Conservation (phyloP, 192 early-diverging fungal species). For the Coemansia sp. region DNA sequence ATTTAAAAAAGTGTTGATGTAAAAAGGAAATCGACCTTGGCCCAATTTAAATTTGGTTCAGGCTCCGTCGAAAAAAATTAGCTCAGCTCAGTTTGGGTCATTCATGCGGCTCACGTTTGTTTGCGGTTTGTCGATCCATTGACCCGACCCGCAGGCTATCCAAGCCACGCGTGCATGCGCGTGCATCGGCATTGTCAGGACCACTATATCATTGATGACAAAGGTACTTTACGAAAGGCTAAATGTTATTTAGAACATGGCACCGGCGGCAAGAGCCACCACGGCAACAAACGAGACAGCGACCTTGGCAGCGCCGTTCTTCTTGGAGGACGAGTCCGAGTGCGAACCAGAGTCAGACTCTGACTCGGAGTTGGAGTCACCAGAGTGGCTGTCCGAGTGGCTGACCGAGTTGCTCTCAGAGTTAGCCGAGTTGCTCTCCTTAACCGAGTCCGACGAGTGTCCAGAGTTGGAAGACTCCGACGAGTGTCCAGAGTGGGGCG, state of each 20-base stretch:
- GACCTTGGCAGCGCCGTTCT: slow-evolving; percentile 16
- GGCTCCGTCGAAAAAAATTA: neutral
- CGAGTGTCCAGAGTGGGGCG: neutral
- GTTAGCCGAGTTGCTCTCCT: neutral
- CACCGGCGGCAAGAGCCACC: slow-evolving; percentile 18
- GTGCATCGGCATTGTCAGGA: no score
- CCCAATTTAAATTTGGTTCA: no score
- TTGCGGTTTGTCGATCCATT: no score
- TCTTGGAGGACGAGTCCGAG: neutral
- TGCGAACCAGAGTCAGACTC: neutral
- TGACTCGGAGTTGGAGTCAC: neutral
- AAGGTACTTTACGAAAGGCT: neutral
- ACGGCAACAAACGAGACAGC: slow-evolving; percentile 22
- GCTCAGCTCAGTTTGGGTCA: no score
- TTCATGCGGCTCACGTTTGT: no score
- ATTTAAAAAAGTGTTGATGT: neutral
- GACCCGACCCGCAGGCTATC: no score
- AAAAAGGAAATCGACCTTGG: neutral
- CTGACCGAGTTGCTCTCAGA: neutral
- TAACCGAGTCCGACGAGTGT: neutral
- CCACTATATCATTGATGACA: no score
- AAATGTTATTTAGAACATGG: slow-evolving; percentile 32
- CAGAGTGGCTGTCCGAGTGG: neutral
- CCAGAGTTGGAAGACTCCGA: neutral
- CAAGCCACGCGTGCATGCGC: no score